Percentiles rank a stretch among this genome's conserved stretches.
These are phyloP conservation scores for Mucor circinelloides DNA, from an alignment of 371 early-diverging fungal species.

Conservation along the genomic window DNA sequence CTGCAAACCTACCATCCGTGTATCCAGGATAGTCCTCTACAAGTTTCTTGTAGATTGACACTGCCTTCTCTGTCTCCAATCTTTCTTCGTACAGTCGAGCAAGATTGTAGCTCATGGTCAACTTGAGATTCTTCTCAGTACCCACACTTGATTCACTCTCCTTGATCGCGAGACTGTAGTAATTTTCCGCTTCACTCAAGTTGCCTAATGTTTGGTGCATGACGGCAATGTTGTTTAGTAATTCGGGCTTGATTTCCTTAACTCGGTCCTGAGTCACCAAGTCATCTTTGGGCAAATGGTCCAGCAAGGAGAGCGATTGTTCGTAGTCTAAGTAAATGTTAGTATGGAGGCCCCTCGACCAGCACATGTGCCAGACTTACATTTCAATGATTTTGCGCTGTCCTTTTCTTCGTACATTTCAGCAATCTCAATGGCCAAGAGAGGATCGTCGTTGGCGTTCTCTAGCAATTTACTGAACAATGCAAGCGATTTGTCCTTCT, in stretches of 20 bases:
- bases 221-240: slow-evolving; percentile 83
- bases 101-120: slow-evolving; percentile 81
- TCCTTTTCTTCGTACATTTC: slow-evolving; percentile 64
- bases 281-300: slow-evolving; percentile 20
- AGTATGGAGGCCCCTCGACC: no score
- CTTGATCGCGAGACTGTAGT: slow-evolving; percentile 43
- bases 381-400: slow-evolving; percentile 52
- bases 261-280: slow-evolving; percentile 25
- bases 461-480: slow-evolving; percentile 62
- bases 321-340: slow-evolving; percentile 35
- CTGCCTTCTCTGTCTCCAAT: slow-evolving; percentile 65
- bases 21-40: slow-evolving; percentile 73
- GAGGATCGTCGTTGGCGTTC: slow-evolving; percentile 56
- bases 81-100: slow-evolving; percentile 78
- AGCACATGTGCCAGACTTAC: slow-evolving; percentile 23
- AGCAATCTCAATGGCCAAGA: slow-evolving; percentile 63
- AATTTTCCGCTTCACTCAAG: slow-evolving; percentile 33
- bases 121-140: slow-evolving; percentile 27
- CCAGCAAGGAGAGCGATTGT: slow-evolving; percentile 26
- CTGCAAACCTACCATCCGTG: slow-evolving; percentile 51
- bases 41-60: slow-evolving; percentile 64
- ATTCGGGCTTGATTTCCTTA: slow-evolving; percentile 60
- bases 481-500: slow-evolving; percentile 65
- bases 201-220: slow-evolving; percentile 63
- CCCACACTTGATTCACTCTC: slow-evolving; percentile 28